These are phyloP conservation scores for Boletus reticuloceps DNA, from an alignment of 768 basidiomycete species.

Conservation along the genomic window DNA sequence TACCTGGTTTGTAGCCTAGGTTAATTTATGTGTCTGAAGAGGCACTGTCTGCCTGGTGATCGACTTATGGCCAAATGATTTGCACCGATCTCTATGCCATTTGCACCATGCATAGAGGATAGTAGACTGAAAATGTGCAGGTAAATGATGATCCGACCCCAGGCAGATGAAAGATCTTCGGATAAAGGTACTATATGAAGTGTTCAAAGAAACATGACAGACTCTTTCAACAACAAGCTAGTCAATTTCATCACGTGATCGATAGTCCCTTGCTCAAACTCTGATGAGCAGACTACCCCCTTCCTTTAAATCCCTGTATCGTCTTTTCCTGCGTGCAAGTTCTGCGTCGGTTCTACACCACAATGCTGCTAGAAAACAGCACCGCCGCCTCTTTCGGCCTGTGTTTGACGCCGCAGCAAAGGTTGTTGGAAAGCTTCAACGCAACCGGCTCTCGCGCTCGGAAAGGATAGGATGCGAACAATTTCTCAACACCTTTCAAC, in stretches of 20 bases:
- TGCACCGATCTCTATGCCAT: background rate
- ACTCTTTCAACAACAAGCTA: too few species aligned
- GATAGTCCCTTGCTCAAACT: background rate
- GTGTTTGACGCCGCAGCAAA: conserved; percentile 50
- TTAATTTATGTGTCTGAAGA: conserved; percentile 4
- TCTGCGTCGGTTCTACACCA: conserved; percentile 61
- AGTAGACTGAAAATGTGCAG: background rate
- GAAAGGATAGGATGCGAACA: conserved; percentile 33
- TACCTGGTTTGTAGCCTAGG: conserved; percentile 1
- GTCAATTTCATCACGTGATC: conserved; percentile 11
- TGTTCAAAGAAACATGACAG: too few species aligned
- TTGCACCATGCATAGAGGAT: background rate
- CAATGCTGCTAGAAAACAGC: conserved; percentile 37
- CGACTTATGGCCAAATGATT: conserved; percentile 1
- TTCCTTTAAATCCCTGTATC: conserved; percentile 55
- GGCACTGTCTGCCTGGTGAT: conserved; percentile 1
- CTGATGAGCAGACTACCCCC: conserved; percentile 26
- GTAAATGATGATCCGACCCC: background rate
- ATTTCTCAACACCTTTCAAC: conserved; percentile 56
- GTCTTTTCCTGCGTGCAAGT: conserved; percentile 53
- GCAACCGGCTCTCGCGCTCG: conserved; percentile 17
- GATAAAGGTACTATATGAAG: too few species aligned
- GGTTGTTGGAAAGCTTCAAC: conserved; percentile 41
- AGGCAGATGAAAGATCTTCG: conserved; percentile 5
- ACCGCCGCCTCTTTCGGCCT: conserved; percentile 53